Percentiles rank a stretch among this genome's conserved stretches.
Conservation (phyloP, 352 stramenopile genomes). For the Pythium myriotylum region DNA sequence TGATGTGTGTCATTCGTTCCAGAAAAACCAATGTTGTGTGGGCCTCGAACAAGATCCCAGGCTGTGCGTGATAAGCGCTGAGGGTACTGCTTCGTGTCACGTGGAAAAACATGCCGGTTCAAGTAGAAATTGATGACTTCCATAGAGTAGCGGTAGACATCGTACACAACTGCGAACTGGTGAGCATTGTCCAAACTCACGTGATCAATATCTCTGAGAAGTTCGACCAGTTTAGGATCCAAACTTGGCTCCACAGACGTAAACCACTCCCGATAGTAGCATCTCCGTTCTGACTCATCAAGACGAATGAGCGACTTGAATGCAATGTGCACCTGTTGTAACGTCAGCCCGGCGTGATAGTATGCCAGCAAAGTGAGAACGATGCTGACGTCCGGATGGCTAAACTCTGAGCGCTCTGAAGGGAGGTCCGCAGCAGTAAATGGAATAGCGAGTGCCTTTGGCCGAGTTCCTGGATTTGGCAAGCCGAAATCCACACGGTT, state of each 20-base stretch:
- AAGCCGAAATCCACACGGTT: conserved; percentile 83
- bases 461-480: conserved; percentile 33
- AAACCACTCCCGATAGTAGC: conserved; percentile 77
- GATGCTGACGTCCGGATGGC: conserved; percentile 86
- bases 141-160: conserved; percentile 64
- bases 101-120: conserved; percentile 79
- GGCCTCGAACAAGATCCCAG: conserved; percentile 81
- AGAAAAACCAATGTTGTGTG: conserved; percentile 78
- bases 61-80: conserved; percentile 66
- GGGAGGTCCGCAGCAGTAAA: conserved; percentile 85
- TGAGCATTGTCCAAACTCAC: conserved; percentile 74
- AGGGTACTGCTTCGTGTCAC: conserved; percentile 81
- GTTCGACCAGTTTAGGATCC: conserved; percentile 17
- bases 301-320: conserved; percentile 62
- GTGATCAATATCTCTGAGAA: conserved; percentile 62
- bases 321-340: conserved; percentile 47
- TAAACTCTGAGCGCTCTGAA: conserved; percentile 82
- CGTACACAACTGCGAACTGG: conserved; percentile 60
- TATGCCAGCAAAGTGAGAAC: conserved; percentile 80
- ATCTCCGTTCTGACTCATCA: conserved; percentile 52
- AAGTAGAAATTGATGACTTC: conserved; percentile 87
- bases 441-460: conserved; percentile 81
- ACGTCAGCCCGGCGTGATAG: conserved; percentile 71
- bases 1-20: conserved; percentile 91
- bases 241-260: conserved; percentile 30